phyloP scores from a whole-genome alignment of 306 rosid species.

The Biancaea sappan region DNA sequence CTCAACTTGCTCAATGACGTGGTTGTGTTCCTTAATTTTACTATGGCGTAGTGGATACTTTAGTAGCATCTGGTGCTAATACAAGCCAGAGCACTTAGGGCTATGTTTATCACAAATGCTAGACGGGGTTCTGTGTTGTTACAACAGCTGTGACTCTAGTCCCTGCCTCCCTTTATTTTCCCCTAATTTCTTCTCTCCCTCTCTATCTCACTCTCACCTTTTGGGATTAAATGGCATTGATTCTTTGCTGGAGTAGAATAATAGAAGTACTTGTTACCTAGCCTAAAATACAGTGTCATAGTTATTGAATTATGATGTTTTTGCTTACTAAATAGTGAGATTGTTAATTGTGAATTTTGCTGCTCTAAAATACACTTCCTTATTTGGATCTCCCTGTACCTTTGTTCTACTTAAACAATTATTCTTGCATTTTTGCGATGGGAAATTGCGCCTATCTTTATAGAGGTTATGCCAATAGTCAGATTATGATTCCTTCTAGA shows the following conservation, averaged over 20 bases:
- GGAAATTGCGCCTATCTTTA: neutral
- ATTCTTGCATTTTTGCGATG: neutral
- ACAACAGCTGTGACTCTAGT: neutral
- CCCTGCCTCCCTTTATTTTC: neutral
- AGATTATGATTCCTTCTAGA: neutral
- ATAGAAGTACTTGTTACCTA: neutral
- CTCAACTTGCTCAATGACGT: constrained; percentile 33
- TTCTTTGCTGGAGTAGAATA: neutral
- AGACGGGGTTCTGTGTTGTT: neutral
- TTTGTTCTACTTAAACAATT: neutral
- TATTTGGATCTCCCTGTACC: neutral
- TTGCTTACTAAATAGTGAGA: neutral
- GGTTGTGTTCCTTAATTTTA: constrained; percentile 33
- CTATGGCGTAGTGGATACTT: constrained; percentile 10
- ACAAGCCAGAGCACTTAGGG: constrained; percentile 3
- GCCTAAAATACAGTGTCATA: neutral
- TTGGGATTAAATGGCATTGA: neutral
- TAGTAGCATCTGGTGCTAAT: constrained; percentile 27
- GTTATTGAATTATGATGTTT: neutral
- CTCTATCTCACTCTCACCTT: neutral
- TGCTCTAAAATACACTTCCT: neutral
- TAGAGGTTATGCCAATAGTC: too few species aligned
- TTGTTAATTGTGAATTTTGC: neutral
- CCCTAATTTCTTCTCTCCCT: neutral
- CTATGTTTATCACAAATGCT: constrained; percentile 3